Evolutionary conservation across 2,329 filamentous ascomycete genomes (phyloP).

Genomic region (Neurospora sp.): DNA sequence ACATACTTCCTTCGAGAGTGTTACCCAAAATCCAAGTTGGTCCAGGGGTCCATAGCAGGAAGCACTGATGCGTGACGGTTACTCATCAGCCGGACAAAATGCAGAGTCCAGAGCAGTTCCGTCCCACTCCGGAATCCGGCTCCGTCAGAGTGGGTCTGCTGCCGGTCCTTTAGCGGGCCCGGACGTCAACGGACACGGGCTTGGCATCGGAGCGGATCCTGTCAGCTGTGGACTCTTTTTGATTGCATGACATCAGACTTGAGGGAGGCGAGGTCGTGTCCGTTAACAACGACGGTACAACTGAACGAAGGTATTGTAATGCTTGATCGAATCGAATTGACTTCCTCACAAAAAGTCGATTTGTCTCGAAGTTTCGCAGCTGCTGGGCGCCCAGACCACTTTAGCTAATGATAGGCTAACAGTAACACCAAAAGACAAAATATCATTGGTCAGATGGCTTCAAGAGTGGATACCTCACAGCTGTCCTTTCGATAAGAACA

Average conservation of each 20-base stretch:
- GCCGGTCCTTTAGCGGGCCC: not conserved
- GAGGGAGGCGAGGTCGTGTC: not conserved
- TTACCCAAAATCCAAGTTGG: not conserved
- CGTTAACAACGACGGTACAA: not conserved
- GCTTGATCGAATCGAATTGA: not conserved
- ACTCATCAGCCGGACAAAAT: not conserved
- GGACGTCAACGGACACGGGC: not conserved
- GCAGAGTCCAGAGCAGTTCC: not conserved
- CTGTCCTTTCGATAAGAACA: not conserved
- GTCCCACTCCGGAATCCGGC: not conserved
- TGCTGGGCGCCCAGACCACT: not conserved
- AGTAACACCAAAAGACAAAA: too few species aligned
- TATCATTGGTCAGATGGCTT: not conserved
- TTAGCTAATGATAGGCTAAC: not conserved
- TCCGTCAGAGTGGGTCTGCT: not conserved
- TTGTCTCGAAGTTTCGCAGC: not conserved
- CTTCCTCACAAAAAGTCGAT: not conserved
- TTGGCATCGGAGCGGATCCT: not conserved
- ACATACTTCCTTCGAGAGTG: not conserved
- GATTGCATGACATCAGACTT: not conserved
- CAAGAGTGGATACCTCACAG: not conserved
- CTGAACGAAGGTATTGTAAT: not conserved
- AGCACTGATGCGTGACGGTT: not conserved
- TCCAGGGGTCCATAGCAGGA: not conserved
- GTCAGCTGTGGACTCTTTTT: not conserved